A percentile compares a stretch with the other conserved stretches of the same genome.
Conservation (phyloP, 305 asterid genomes). For the Euphrasia arctica region DNA sequence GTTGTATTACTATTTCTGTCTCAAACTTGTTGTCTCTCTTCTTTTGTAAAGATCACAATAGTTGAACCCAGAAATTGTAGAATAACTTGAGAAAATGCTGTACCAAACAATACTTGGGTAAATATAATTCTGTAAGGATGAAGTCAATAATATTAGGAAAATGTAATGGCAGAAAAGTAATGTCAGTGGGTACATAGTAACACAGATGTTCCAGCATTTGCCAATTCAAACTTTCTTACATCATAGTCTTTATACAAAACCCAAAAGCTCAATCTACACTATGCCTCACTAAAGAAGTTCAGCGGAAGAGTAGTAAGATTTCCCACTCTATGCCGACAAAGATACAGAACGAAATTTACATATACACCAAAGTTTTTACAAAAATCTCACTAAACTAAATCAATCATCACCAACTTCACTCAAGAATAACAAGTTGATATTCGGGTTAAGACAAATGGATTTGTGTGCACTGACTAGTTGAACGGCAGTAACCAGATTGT, state of each 20-base stretch:
- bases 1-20: too few species aligned
- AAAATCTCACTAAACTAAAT: slow-evolving; percentile 38
- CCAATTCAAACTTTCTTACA: slow-evolving; percentile 23
- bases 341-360: slow-evolving; percentile 18
- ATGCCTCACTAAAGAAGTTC: slow-evolving; percentile 2
- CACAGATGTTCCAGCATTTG: slow-evolving; percentile 4
- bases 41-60: too few species aligned
- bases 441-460: slow-evolving; percentile 31
- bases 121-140: too few species aligned
- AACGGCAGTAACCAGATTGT: slow-evolving; percentile 32
- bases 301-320: slow-evolving; percentile 17
- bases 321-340: slow-evolving; percentile 16
- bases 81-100: too few species aligned
- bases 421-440: slow-evolving; percentile 34
- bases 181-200: slow-evolving; percentile 19
- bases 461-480: slow-evolving; percentile 29
- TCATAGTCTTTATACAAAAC: slow-evolving; percentile 15
- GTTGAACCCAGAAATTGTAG: too few species aligned
- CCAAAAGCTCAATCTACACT: slow-evolving; percentile 28
- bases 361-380: slow-evolving; percentile 32
- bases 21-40: too few species aligned
- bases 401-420: slow-evolving; percentile 38
- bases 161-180: not conserved
- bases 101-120: too few species aligned
- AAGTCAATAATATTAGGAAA: too few species aligned